These are phyloP conservation scores for Boletus rex-veris DNA, from an alignment of 768 basidiomycete genomes.

Conservation along the genomic window DNA sequence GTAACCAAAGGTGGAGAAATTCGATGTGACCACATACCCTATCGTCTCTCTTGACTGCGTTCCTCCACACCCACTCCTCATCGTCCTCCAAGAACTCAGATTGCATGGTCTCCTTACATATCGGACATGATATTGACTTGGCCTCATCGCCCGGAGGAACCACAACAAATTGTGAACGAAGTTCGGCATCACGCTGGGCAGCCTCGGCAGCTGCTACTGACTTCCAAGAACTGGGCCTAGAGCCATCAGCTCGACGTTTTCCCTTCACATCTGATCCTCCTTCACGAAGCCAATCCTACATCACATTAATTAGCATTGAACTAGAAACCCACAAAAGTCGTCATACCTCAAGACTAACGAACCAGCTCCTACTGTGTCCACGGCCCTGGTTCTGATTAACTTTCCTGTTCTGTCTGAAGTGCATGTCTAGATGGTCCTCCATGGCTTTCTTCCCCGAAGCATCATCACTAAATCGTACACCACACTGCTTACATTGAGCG, in stretches of 20 bases:
- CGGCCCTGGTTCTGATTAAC: conserved; percentile 74
- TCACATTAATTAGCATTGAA: conserved; percentile 11
- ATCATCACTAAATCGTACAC: conserved; percentile 77
- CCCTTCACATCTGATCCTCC: conserved; percentile 57
- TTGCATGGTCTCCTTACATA: conserved; percentile 93
- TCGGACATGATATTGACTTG: conserved; percentile 80
- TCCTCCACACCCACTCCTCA: conserved; percentile 98
- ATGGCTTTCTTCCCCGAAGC: conserved; percentile 67
- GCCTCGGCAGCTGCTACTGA: conserved; percentile 58
- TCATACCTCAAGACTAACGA: conserved; percentile 75
- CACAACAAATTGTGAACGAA: conserved; percentile 75
- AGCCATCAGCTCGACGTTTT: conserved; percentile 59
- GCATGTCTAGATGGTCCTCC: conserved; percentile 93
- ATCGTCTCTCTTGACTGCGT: conserved; percentile 82
- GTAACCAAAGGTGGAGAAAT: neutral
- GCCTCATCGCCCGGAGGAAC: conserved; percentile 90
- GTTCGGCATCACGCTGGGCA: conserved; percentile 71
- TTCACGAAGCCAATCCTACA: conserved; percentile 87
- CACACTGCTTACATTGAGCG: conserved; percentile 92
- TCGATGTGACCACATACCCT: conserved; percentile 49
- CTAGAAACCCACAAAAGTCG: neutral
- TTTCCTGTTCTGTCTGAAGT: conserved; percentile 90
- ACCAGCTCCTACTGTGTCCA: conserved; percentile 90
- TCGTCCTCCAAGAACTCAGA: conserved; percentile 92
- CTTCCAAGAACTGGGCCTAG: conserved; percentile 50